A percentile compares a stretch with the other conserved stretches of the same genome.
Evolutionary conservation across 371 early-diverging fungal species (phyloP).

Genomic region (Entomophthora muscae): DNA sequence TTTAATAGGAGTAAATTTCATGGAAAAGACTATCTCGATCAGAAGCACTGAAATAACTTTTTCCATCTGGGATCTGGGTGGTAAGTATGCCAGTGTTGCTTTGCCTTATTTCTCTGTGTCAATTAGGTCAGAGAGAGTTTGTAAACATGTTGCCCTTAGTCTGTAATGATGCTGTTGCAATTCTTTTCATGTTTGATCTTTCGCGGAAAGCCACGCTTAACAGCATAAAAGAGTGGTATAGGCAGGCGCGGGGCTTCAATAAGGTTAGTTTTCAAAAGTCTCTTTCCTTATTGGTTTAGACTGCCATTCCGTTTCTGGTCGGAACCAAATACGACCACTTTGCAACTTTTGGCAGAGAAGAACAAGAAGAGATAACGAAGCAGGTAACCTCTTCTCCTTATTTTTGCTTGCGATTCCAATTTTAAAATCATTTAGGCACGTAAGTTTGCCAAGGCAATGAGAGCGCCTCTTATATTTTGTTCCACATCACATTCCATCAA

Average conservation of each 20-base stretch:
- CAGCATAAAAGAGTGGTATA: conserved; percentile 87
- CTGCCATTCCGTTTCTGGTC: conserved; percentile 82
- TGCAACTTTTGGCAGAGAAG: conserved; percentile 52
- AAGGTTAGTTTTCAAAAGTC: conserved; percentile 24
- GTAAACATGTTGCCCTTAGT: conserved; percentile 94
- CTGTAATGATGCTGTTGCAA: conserved; percentile 86
- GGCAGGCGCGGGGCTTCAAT: conserved; percentile 90
- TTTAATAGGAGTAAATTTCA: conserved; percentile 82
- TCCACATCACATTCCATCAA: conserved; percentile 86
- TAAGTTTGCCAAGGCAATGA: conserved; percentile 82
- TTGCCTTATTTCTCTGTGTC: neutral
- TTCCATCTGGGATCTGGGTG: conserved; percentile 98
- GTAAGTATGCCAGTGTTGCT: conserved; percentile 18
- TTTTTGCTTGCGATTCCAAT: neutral
- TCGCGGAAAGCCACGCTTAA: conserved; percentile 83
- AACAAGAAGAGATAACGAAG: conserved; percentile 82
- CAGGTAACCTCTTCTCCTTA: conserved; percentile 30
- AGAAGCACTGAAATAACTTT: conserved; percentile 88
- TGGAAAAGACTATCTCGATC: conserved; percentile 90
- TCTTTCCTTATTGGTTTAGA: conserved; percentile 20
- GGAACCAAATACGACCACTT: conserved; percentile 97
- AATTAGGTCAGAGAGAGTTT: conserved; percentile 79
- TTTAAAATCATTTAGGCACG: conserved; percentile 34
- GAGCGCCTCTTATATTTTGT: conserved; percentile 85
- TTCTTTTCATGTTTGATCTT: conserved; percentile 92